Evolutionary conservation across 2,329 filamentous ascomycete species (phyloP).

Genomic region (Phoma sp.): DNA sequence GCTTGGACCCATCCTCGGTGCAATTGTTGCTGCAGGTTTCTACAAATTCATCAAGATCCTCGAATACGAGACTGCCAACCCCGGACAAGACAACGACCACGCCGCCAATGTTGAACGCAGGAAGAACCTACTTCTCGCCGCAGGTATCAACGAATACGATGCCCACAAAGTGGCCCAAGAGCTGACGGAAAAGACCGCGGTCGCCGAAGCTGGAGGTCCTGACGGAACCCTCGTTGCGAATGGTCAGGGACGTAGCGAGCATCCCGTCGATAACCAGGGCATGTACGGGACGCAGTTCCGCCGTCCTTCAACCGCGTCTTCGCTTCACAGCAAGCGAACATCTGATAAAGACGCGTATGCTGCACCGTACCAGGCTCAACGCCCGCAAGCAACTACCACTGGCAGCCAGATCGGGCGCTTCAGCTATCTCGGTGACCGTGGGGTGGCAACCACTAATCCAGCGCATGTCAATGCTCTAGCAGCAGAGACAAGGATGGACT

Average conservation of each 20-base stretch:
- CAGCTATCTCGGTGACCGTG: slow-evolving; percentile 22
- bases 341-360: slow-evolving; percentile 10
- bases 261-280: slow-evolving; percentile 4
- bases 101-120: slow-evolving; percentile 17
- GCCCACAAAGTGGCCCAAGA: slow-evolving; percentile 21
- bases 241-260: slow-evolving; percentile 15
- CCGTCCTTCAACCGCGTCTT: background rate
- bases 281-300: slow-evolving; percentile 22
- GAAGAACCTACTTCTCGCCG: slow-evolving; percentile 21
- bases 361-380: slow-evolving; percentile 12
- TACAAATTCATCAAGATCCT: slow-evolving; percentile 53
- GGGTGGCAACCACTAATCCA: slow-evolving; percentile 4
- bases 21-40: slow-evolving; percentile 54
- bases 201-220: slow-evolving; percentile 11
- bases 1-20: slow-evolving; percentile 51
- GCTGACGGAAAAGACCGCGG: slow-evolving; percentile 18
- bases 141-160: slow-evolving; percentile 26
- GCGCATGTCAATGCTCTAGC: slow-evolving; percentile 11
- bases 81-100: slow-evolving; percentile 34
- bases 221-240: slow-evolving; percentile 15
- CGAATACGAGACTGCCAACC: slow-evolving; percentile 41
- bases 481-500: slow-evolving; percentile 14
- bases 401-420: slow-evolving; percentile 22
- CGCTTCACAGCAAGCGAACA: slow-evolving; percentile 11
- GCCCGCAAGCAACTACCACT: slow-evolving; percentile 12